Conservation (phyloP, 202 grass and related monocot species). For the Schoenoplectus tabernaemontani region DNA sequence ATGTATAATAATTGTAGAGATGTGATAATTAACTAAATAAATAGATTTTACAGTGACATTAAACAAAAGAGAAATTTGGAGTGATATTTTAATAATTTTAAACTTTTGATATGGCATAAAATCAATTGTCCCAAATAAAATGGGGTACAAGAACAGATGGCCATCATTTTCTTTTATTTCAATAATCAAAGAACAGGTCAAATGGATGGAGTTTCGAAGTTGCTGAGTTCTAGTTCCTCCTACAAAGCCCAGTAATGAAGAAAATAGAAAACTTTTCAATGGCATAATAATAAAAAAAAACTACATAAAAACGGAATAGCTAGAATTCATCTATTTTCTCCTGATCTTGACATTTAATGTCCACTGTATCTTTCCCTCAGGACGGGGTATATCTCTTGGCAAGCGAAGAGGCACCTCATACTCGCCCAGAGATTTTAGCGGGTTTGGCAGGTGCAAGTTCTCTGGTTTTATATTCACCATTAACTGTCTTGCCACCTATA, state of each 20-base stretch:
- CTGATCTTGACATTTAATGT: slow-evolving; percentile 74
- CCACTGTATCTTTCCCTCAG: slow-evolving; percentile 75
- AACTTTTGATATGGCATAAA: too few relatives aligned
- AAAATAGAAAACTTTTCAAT: not conserved
- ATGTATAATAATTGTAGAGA: too few relatives aligned
- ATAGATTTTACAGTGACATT: too few relatives aligned
- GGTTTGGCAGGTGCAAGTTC: slow-evolving; percentile 60
- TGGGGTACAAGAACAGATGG: not conserved
- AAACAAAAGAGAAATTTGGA: too few relatives aligned
- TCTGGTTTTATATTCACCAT: slow-evolving; percentile 68
- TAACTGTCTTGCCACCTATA: slow-evolving; percentile 71
- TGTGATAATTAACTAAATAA: too few relatives aligned
- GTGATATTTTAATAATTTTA: too few relatives aligned
- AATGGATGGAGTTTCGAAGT: not conserved
- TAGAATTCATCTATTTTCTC: slow-evolving; percentile 36
- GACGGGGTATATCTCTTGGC: slow-evolving; percentile 63
- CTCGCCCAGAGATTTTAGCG: slow-evolving; percentile 52
- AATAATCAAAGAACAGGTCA: not conserved
- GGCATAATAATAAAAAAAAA: not conserved
- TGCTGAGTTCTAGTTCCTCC: not conserved
- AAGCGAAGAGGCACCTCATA: slow-evolving; percentile 82
- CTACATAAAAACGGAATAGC: not conserved
- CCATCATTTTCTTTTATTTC: not conserved
- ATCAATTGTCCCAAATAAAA: too few relatives aligned
- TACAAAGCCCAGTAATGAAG: not conserved